Conservation (phyloP, 495 filamentous ascomycete genomes). For the Paragyromitra xinjiangensis region DNA sequence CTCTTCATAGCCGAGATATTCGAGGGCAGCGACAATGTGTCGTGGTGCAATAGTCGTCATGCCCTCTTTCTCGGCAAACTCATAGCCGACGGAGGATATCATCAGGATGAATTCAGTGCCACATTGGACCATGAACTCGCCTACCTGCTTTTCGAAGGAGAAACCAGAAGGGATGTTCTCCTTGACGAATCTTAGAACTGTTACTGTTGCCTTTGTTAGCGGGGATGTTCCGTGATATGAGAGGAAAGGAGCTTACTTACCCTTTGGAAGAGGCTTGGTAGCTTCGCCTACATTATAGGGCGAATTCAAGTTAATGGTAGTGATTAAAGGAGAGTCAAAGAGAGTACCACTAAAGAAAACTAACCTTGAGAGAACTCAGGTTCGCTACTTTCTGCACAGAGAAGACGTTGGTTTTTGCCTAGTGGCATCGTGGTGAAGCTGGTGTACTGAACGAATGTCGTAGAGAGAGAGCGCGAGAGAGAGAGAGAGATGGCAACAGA, state of each 20-base stretch:
- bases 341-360: neutral
- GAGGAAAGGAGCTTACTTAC: neutral
- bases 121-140: constrained; percentile 10
- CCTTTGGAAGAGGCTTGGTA: neutral
- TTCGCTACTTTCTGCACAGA: neutral
- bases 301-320: neutral
- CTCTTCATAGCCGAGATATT: constrained; percentile 20
- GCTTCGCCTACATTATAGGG: neutral
- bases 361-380: constrained; percentile 1
- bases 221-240: neutral
- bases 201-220: constrained; percentile 9
- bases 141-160: constrained; percentile 21
- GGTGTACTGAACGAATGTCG: neutral
- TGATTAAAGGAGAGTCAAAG: neutral
- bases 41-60: constrained; percentile 24
- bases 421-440: neutral
- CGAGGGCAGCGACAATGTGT: constrained; percentile 30
- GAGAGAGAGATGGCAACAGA: no score
- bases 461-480: no score
- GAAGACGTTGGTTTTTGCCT: neutral
- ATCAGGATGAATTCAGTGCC: constrained; percentile 30
- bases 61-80: constrained; percentile 27
- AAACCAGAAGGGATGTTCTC: constrained; percentile 9
- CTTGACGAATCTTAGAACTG: neutral
- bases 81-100: constrained; percentile 23